Evolutionary conservation across 768 basidiomycete genomes (phyloP).

Genomic region (Tricholoma sp.): DNA sequence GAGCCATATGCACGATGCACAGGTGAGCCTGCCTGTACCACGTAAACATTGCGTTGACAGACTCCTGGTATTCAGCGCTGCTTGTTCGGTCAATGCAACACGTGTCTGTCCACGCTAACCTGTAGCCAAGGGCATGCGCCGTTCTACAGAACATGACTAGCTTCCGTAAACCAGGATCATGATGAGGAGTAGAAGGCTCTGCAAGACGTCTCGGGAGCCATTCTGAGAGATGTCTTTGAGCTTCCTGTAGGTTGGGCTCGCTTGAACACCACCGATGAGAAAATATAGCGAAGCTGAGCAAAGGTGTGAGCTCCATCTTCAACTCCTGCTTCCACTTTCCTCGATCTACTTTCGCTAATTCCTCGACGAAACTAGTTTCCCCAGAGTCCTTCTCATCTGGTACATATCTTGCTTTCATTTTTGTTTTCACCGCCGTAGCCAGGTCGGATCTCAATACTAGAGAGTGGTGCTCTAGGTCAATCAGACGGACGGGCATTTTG

Average conservation of each 20-base stretch:
- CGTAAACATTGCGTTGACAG: background rate
- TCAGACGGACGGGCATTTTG: background rate
- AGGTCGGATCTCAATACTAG: background rate
- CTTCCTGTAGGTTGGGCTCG: background rate
- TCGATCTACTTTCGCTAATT: background rate
- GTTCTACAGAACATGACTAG: background rate
- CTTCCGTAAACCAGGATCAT: background rate
- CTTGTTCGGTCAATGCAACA: conserved; percentile 1
- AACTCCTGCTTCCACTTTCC: background rate
- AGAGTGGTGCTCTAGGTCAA: background rate
- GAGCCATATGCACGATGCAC: background rate
- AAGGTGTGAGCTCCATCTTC: background rate
- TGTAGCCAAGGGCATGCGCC: background rate
- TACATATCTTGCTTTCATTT: background rate
- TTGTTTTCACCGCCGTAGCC: background rate
- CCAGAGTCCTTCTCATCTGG: background rate
- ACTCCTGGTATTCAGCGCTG: background rate
- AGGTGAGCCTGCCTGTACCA: background rate
- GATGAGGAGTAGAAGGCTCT: background rate
- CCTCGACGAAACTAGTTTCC: background rate
- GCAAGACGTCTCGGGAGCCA: background rate
- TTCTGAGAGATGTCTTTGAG: background rate
- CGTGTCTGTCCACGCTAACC: background rate
- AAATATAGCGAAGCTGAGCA: background rate
- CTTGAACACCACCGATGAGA: background rate